Evolutionary conservation across 495 filamentous ascomycete species (phyloP).

Genomic region (Podospora conica): DNA sequence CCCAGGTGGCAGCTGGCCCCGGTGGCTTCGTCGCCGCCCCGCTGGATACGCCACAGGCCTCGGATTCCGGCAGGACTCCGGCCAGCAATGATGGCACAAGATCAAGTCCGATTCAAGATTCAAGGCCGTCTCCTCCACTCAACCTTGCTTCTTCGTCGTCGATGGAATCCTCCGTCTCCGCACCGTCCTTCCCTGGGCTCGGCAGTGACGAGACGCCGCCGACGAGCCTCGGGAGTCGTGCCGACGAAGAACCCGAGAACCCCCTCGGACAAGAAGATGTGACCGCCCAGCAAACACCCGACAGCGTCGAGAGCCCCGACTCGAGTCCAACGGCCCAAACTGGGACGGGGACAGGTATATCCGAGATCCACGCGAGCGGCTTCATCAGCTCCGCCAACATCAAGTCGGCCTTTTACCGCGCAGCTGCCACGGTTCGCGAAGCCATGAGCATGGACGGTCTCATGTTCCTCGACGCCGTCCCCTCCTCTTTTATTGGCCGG

Average conservation of each 20-base stretch:
- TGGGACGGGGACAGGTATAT: neutral
- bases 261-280: constrained; percentile 16
- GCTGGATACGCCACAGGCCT: neutral
- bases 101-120: neutral
- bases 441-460: constrained; percentile 46
- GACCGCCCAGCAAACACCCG: neutral
- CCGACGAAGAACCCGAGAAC: constrained; percentile 8
- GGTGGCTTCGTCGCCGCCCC: neutral
- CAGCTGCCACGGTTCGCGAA: constrained; percentile 41
- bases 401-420: constrained; percentile 35
- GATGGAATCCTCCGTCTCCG: constrained; percentile 12
- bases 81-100: too few species aligned
- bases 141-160: constrained; percentile 19
- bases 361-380: constrained; percentile 17
- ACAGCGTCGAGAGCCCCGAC: neutral
- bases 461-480: constrained; percentile 41
- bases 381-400: constrained; percentile 30
- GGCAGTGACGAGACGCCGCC: constrained; percentile 10
- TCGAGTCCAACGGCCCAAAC: neutral
- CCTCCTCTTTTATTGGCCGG: constrained; percentile 25
- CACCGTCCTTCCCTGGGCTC: neutral
- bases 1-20: neutral
- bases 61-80: too few species aligned
- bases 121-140: neutral
- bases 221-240: constrained; percentile 12